These are phyloP conservation scores for Diplodia mutila DNA, from an alignment of 2,329 filamentous ascomycete species.

Conservation along the genomic window DNA sequence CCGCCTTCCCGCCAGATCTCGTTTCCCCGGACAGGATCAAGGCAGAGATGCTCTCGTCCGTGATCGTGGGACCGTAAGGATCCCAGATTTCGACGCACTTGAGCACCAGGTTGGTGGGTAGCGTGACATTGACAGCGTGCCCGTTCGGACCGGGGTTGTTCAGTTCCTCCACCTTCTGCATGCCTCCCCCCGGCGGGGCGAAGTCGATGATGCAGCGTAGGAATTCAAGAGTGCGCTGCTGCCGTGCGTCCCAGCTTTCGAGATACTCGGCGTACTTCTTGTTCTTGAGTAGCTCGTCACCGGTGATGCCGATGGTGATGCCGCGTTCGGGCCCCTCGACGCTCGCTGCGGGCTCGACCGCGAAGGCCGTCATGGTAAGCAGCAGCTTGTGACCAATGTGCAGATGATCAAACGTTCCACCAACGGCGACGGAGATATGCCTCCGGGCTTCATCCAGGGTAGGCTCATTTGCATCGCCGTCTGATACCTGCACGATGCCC, in stretches of 20 bases:
- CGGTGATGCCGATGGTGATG: conserved; percentile 85
- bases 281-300: conserved; percentile 80
- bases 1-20: conserved; percentile 75
- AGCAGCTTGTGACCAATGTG: conserved; percentile 96
- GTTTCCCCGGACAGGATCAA: conserved; percentile 91
- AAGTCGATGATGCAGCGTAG: conserved; percentile 65
- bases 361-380: conserved; percentile 80
- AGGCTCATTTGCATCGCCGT: conserved; percentile 21
- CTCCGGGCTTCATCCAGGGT: conserved; percentile 29
- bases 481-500: conserved; percentile 38
- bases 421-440: conserved; percentile 73
- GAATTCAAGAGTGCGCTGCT: conserved; percentile 71
- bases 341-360: conserved; percentile 54
- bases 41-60: conserved; percentile 74
- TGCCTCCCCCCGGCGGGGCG: conserved; percentile 53
- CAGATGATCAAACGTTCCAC: conserved; percentile 95
- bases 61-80: conserved; percentile 87
- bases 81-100: conserved; percentile 86
- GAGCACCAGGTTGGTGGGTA: conserved; percentile 67
- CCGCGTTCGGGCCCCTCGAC: conserved; percentile 47
- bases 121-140: conserved; percentile 59
- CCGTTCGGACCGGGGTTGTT: conserved; percentile 53
- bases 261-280: conserved; percentile 86
- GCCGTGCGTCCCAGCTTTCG: conserved; percentile 78
- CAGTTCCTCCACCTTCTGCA: conserved; percentile 49